phyloP scores from a whole-genome alignment of 1,139 yeast genomes.

The Meyerozyma carpophila region DNA sequence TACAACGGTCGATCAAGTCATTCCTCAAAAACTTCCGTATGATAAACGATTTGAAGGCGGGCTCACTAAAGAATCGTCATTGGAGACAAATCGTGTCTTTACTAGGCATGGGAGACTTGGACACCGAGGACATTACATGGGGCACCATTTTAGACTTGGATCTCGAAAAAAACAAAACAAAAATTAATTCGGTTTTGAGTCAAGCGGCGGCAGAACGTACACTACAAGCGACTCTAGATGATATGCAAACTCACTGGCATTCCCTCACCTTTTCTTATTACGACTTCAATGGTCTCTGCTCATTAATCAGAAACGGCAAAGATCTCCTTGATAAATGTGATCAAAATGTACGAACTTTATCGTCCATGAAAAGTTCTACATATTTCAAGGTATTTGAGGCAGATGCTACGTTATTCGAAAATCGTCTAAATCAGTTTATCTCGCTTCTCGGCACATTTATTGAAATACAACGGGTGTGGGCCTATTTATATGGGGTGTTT shows the following conservation, averaged over 20 bases:
- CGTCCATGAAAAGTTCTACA: constrained; percentile 70
- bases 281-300: constrained; percentile 46
- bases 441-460: constrained; percentile 66
- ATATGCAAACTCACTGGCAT: constrained; percentile 48
- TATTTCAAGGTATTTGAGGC: constrained; percentile 59
- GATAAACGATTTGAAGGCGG: constrained; percentile 50
- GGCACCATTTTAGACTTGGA: constrained; percentile 51
- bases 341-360: constrained; percentile 56
- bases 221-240: constrained; percentile 50
- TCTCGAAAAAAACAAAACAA: constrained; percentile 38
- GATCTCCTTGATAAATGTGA: constrained; percentile 52
- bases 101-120: constrained; percentile 11
- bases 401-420: constrained; percentile 52
- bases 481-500: constrained; percentile 78
- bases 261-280: constrained; percentile 48
- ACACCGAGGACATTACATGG: constrained; percentile 9
- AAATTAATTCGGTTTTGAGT: constrained; percentile 46
- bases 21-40: constrained; percentile 34
- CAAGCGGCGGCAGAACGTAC: constrained; percentile 73
- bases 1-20: constrained; percentile 42
- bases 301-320: constrained; percentile 69
- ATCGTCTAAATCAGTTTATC: constrained; percentile 46
- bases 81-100: constrained; percentile 52
- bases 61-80: constrained; percentile 60
- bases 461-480: constrained; percentile 87